Evolutionary conservation across 495 filamentous ascomycete species (phyloP).

Genomic region (Aspergillus mulundensis): DNA sequence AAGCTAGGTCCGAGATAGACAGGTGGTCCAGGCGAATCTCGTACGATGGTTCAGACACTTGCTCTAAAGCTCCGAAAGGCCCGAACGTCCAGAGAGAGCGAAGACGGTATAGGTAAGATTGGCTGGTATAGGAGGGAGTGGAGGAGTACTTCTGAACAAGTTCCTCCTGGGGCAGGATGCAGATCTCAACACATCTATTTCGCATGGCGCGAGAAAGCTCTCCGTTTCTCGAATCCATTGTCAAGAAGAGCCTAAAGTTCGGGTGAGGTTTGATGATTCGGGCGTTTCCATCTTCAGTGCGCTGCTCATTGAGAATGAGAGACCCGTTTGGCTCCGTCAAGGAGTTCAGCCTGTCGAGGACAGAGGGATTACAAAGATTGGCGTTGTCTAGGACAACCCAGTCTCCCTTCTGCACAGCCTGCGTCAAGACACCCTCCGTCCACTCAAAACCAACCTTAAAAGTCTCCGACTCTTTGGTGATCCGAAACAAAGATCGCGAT

Average conservation of each 20-base stretch:
- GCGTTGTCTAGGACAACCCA: constrained; percentile 98
- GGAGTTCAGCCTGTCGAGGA: constrained; percentile 92
- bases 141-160: constrained; percentile 16
- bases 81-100: constrained; percentile 40
- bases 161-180: constrained; percentile 47
- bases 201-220: constrained; percentile 96
- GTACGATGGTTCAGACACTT: constrained; percentile 21
- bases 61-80: constrained; percentile 14
- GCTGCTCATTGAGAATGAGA: constrained; percentile 89
- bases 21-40: constrained; percentile 54
- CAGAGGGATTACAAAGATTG: constrained; percentile 91
- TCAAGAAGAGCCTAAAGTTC: constrained; percentile 88
- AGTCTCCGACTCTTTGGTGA: constrained; percentile 46
- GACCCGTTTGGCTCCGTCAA: constrained; percentile 85
- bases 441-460: constrained; percentile 83
- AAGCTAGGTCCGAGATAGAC: constrained; percentile 45
- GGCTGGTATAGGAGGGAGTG: constrained; percentile 39
- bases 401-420: constrained; percentile 77
- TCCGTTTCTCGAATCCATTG: constrained; percentile 87
- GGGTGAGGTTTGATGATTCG: constrained; percentile 77
- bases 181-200: constrained; percentile 90
- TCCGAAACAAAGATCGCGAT: constrained; percentile 37
- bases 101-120: constrained; percentile 50
- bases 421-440: constrained; percentile 87
- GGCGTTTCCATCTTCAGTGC: constrained; percentile 73